Conservation (phyloP, 2,329 filamentous ascomycete species). For the Cladophialophora yegresii region DNA sequence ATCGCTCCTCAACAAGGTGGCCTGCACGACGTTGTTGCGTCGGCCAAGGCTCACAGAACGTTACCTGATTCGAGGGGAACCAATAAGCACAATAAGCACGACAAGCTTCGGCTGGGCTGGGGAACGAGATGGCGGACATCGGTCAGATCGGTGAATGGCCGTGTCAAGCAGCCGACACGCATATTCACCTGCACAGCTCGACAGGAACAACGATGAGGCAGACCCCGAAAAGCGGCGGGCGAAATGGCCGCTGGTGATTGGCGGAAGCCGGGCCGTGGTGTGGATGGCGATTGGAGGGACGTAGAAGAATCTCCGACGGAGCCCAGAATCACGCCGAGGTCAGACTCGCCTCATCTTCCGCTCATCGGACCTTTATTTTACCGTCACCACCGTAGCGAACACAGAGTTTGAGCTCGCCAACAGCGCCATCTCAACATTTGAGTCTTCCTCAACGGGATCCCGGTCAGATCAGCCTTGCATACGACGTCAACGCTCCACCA, state of each 20-base stretch:
- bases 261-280: neutral
- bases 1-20: conserved; percentile 1
- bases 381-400: neutral
- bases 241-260: too few species aligned
- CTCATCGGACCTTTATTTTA: conserved; percentile 22
- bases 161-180: neutral
- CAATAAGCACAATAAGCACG: neutral
- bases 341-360: neutral
- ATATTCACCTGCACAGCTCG: too few species aligned
- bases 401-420: neutral
- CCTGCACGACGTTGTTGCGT: conserved; percentile 9
- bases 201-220: conserved; percentile 1
- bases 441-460: neutral
- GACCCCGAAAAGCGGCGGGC: neutral
- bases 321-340: neutral
- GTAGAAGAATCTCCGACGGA: conserved; percentile 29
- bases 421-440: conserved; percentile 1
- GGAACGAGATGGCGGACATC: neutral
- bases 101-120: neutral
- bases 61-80: conserved; percentile 3
- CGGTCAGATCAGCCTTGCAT: neutral
- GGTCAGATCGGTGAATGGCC: conserved; percentile 15
- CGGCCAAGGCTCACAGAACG: conserved; percentile 6
- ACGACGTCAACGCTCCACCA: conserved; percentile 4
- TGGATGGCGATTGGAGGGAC: conserved; percentile 10